Conservation (phyloP, 257 asterid species). For the Voacanga thouarsii region DNA sequence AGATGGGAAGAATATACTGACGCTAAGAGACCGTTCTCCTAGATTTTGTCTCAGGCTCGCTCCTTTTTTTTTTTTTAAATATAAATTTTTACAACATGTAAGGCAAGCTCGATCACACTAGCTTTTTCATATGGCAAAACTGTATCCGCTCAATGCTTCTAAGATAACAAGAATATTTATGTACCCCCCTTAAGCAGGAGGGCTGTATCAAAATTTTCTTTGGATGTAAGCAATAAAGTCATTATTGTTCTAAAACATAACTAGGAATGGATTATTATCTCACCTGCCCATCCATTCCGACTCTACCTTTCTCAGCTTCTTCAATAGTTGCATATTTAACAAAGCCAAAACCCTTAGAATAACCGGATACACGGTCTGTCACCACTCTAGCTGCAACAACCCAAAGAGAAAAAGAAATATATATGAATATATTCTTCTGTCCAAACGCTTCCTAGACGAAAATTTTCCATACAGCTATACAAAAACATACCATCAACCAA, state of each 20-base stretch:
- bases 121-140: neutral
- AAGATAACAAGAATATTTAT: neutral
- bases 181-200: neutral
- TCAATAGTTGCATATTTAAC: conserved; percentile 62
- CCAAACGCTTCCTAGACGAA: neutral
- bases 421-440: neutral
- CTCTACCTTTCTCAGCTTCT: conserved; percentile 67
- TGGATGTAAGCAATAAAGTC: neutral
- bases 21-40: too few relatives aligned
- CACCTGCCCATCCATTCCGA: conserved; percentile 94
- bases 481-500: conserved; percentile 56
- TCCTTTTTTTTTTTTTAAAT: too few relatives aligned
- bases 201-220: neutral
- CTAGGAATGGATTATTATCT: neutral
- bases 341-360: conserved; percentile 89
- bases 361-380: conserved; percentile 73
- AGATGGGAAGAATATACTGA: too few relatives aligned
- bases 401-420: neutral
- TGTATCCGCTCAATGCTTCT: neutral
- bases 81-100: too few relatives aligned
- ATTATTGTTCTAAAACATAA: neutral
- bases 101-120: neutral
- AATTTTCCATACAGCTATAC: neutral
- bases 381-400: conserved; percentile 75
- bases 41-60: too few relatives aligned